Evolutionary conservation across 1,284 basidiomycete genomes (phyloP), one percentile per base, ranked within the genome.

Genomic region (Ustilago sp.): DNA sequence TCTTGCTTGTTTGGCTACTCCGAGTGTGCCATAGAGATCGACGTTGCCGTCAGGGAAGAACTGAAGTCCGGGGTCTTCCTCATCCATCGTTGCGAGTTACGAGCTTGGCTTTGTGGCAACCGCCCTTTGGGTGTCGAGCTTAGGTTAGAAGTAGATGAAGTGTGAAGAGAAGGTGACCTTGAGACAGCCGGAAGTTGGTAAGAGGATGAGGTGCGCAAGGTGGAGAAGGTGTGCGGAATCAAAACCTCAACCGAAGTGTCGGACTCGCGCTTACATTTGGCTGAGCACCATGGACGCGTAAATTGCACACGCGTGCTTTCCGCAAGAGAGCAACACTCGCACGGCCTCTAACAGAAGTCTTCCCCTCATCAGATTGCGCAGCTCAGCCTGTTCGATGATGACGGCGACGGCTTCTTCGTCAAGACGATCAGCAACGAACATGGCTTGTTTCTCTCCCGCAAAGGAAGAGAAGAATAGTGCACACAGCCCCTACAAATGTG

Each of bases 41-140:
- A 85, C 79, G 23, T 83, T 76, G 45, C 80, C 82, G 32, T 84
- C 80, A 0, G 79, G 74, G 45, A 85, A 86, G 69, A 85, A 85
- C 28, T 83, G 74, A 17, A 79, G 70, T 32, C 80, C 80, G 32
- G 84, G 84, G 63, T 86, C 84, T 48, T 82, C 71, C 31, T 79
- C 61, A 68, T 77, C 71, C 67, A 76, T 70, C 53, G 65, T 74
- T n/a, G 61, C 32, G n/a, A 31, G 11, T 51, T 31, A 32, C 8
- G n/a, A 17, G 11, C 11, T 28, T 36, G 7, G 19, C 8, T 7
- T 28, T 32, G 48, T 19, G 51, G 8, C 9, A 11, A 1, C 6
- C 15, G 0, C 11, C 31, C 17, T 51, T 50, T 28, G 23, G 23
- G 23, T 28, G 34, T 35, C n/a, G 32, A 32, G 19, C n/a, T 55